Percentiles rank a stretch among this genome's conserved stretches.
Conservation (phyloP, 139 green algal genomes). For the Closterium sp. region DNA sequence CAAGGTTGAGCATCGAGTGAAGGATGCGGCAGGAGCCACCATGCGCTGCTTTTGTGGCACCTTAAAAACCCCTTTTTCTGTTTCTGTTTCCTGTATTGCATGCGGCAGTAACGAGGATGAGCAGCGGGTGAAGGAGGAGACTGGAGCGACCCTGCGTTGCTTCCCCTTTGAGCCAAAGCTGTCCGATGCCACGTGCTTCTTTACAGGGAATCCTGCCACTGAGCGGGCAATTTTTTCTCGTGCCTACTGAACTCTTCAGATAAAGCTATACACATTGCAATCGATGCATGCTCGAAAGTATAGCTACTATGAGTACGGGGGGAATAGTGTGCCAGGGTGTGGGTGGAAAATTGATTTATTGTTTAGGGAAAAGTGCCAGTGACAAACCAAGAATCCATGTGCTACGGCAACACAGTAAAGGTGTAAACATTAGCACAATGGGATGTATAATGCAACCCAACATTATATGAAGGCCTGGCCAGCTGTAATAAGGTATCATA, state of each 20-base stretch:
- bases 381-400: no score
- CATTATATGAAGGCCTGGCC: no score
- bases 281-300: no score
- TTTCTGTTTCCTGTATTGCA: not conserved
- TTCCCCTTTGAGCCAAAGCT: conserved; percentile 91
- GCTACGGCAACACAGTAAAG: no score
- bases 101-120: conserved; percentile 77
- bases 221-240: conserved; percentile 96
- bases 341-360: no score
- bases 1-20: conserved; percentile 80
- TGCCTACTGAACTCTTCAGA: conserved; percentile 72
- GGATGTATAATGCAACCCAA: no score
- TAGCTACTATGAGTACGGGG: no score
- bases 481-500: no score
- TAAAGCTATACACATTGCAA: no score
- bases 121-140: conserved; percentile 92
- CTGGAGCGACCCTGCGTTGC: conserved; percentile 85
- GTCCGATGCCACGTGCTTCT: conserved; percentile 74
- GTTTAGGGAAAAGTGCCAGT: no score
- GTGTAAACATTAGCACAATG: no score
- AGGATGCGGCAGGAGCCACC: conserved; percentile 92
- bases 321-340: no score
- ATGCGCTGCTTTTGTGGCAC: conserved; percentile 96
- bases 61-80: not conserved
- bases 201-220: conserved; percentile 69